A percentile compares a stretch with the other conserved stretches of the same genome.
Conservation (phyloP, 2,329 filamentous ascomycete species). For the Leptoxyphium fumago region DNA sequence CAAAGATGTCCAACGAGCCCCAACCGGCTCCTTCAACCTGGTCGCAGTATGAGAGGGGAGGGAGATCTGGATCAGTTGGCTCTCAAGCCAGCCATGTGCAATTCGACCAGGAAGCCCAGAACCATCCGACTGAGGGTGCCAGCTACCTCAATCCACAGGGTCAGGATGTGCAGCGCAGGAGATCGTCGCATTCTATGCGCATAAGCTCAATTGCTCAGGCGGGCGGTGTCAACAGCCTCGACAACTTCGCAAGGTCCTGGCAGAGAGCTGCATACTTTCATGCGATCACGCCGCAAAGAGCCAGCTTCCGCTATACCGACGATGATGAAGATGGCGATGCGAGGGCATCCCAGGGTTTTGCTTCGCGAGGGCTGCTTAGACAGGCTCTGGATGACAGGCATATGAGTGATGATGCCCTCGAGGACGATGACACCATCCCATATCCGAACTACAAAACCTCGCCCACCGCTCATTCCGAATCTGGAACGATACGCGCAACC, state of each 20-base stretch:
- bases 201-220: conserved; percentile 46
- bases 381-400: conserved; percentile 14
- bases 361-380: conserved; percentile 11
- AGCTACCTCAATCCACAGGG: conserved; percentile 6
- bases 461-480: conserved; percentile 5
- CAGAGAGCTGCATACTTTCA: conserved; percentile 77
- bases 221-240: conserved; percentile 84
- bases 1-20: conserved; percentile 13
- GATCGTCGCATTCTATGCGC: conserved; percentile 36
- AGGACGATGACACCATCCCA: conserved; percentile 9
- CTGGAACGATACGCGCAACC: conserved; percentile 3
- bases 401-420: conserved; percentile 9
- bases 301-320: conserved; percentile 48
- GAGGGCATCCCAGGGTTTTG: no score
- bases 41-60: conserved; percentile 30
- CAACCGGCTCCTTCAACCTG: conserved; percentile 27
- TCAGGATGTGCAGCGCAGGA: conserved; percentile 21
- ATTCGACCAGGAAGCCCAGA: conserved; percentile 15
- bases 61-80: conserved; percentile 26
- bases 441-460: conserved; percentile 7
- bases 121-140: conserved; percentile 4
- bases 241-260: conserved; percentile 87
- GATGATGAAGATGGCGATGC: conserved; percentile 29
- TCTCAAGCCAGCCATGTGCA: conserved; percentile 18
- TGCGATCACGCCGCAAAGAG: conserved; percentile 69